Percentiles rank a stretch among this genome's conserved stretches.
Conservation (phyloP, 2,329 filamentous ascomycete species). For the Aspergillus niger region DNA sequence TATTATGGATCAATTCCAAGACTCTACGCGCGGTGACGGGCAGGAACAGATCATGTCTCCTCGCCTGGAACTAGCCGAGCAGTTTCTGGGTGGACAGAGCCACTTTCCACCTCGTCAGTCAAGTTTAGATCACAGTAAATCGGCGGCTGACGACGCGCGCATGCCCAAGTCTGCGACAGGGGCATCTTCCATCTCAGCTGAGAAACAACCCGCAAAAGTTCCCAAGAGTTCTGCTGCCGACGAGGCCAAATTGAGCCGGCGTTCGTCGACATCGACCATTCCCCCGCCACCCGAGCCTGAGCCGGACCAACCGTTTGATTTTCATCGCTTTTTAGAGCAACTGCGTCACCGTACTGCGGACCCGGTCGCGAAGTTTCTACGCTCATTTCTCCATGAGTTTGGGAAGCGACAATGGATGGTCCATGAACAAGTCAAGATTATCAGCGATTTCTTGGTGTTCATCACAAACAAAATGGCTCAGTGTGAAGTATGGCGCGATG, state of each 20-base stretch:
- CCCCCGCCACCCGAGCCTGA: slow-evolving; percentile 78
- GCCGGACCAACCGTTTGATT: slow-evolving; percentile 87
- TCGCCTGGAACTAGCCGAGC: slow-evolving; percentile 77
- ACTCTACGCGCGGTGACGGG: slow-evolving; percentile 69
- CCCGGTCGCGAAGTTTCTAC: slow-evolving; percentile 90
- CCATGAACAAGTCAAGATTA: slow-evolving; percentile 98
- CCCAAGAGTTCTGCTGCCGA: slow-evolving; percentile 31
- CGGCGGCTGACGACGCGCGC: slow-evolving; percentile 35
- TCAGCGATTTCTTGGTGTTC: slow-evolving; percentile 92
- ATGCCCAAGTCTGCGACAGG: slow-evolving; percentile 22
- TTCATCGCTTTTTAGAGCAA: slow-evolving; percentile 95
- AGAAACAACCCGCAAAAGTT: slow-evolving; percentile 27
- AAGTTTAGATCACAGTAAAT: slow-evolving; percentile 73
- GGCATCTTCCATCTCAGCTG: slow-evolving; percentile 17
- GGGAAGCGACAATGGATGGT: slow-evolving; percentile 99
- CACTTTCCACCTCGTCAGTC: slow-evolving; percentile 82
- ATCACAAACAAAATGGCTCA: slow-evolving; percentile 98
- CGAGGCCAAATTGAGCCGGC: slow-evolving; percentile 30
- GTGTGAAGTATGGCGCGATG: slow-evolving; percentile 94
- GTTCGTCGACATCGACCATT: slow-evolving; percentile 39
- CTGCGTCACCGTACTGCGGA: slow-evolving; percentile 96
- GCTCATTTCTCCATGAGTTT: slow-evolving; percentile 93
- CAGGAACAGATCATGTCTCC: slow-evolving; percentile 91
- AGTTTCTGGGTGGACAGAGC: slow-evolving; percentile 66
- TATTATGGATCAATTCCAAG: slow-evolving; percentile 95